phyloP scores from a whole-genome alignment of 257 asterid genomes.

The Fraxinus anomala region DNA sequence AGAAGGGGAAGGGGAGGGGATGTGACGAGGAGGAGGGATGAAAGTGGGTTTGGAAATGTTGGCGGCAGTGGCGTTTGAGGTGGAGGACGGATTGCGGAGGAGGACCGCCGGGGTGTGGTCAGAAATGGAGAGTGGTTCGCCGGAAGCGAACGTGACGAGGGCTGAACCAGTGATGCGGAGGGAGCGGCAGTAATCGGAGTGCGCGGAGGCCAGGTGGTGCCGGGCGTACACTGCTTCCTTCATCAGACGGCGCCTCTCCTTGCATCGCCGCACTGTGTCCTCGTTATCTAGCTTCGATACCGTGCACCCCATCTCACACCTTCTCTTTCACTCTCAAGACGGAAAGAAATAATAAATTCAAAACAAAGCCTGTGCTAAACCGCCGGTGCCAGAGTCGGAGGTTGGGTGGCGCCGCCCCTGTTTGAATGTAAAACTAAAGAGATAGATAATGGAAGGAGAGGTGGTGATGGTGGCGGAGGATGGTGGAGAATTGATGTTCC shows the following conservation, averaged over 20 bases:
- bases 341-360: not conserved
- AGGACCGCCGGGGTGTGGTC: constrained; percentile 84
- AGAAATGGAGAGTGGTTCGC: constrained; percentile 81
- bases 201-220: constrained; percentile 95
- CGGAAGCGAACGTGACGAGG: constrained; percentile 78
- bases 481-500: constrained; percentile 33
- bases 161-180: constrained; percentile 85
- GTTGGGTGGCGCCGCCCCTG: constrained; percentile 19
- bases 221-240: constrained; percentile 85
- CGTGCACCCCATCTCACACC: constrained; percentile 77
- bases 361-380: not conserved
- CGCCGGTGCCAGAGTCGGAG: constrained; percentile 15
- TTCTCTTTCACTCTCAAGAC: not conserved
- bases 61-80: constrained; percentile 35
- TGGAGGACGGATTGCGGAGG: constrained; percentile 58
- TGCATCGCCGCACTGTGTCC: constrained; percentile 96
- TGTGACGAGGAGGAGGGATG: constrained; percentile 33
- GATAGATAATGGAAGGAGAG: not conserved
- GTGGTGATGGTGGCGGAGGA: constrained; percentile 18
- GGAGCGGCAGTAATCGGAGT: constrained; percentile 92
- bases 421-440: not conserved
- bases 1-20: constrained; percentile 51
- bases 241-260: constrained; percentile 97
- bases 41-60: constrained; percentile 22
- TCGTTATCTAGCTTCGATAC: constrained; percentile 95